Evolutionary conservation across 139 green algal genomes (phyloP).

Genomic region (Chlorella sp.): DNA sequence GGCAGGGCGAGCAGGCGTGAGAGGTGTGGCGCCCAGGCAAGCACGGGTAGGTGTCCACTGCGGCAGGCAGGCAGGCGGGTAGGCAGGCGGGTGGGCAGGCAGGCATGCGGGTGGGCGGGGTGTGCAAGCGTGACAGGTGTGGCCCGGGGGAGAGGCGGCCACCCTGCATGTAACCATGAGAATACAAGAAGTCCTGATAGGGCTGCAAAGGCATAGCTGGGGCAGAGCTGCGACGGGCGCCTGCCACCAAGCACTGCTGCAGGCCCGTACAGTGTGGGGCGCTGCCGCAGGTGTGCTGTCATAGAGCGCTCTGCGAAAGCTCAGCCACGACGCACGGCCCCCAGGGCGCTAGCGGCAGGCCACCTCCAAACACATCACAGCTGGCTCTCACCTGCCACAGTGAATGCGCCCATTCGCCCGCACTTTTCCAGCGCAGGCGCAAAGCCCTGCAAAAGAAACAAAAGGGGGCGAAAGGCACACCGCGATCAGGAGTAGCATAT

Average conservation of each 20-base stretch:
- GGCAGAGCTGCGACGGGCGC: no score
- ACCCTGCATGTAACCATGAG: no score
- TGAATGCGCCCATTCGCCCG: constrained; percentile 14
- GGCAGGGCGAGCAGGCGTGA: neutral
- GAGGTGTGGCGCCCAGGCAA: no score
- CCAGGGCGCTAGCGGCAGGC: neutral
- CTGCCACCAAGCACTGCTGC: no score
- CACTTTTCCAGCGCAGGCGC: neutral
- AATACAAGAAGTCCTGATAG: no score
- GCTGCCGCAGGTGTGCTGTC: neutral
- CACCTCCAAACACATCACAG: neutral
- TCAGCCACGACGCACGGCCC: neutral
- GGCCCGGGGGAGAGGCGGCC: no score
- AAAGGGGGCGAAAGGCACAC: no score
- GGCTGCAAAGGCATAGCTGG: no score
- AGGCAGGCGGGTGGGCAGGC: no score
- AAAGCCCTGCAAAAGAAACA: constrained; percentile 3
- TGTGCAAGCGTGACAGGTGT: neutral
- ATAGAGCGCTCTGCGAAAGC: neutral
- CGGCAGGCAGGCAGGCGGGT: neutral
- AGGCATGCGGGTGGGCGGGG: no score
- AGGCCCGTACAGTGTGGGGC: no score
- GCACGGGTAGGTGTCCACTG: constrained; percentile 21
- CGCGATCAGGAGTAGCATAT: no score
- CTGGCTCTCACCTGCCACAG: neutral